Base-by-base conservation (phyloP, 2,329 filamentous ascomycete genomes). In the Atkinsonella texensis region DNA sequence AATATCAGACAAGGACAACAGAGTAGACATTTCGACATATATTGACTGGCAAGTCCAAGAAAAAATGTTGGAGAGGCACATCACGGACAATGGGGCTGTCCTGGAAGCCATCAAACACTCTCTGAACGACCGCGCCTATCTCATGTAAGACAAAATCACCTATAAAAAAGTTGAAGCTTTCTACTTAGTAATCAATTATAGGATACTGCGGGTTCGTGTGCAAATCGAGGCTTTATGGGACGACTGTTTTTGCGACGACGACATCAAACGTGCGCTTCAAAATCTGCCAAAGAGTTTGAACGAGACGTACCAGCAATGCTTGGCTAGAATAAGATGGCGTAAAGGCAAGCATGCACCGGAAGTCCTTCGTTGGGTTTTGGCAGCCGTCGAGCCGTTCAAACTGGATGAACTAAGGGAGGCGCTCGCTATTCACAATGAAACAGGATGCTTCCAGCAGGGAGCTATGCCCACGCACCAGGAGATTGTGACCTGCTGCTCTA, bases 211-310 rank as follows among this genome's bases (percentile, higher is more conserved):
- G 47, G 47, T 49, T 33, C 41, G n/a, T 15, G 42, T 49, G 47
- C 47, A 49, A 49, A 49, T 49, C 41, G 47, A 49, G 32, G 38
- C 47, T n/a, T 23, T 49, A 11, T 49, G 20, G 47, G 47, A 49
- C 5, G 47, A 41, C 18, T 49, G 47, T 32, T 35, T 38, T 17
- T 41, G 35, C 35, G 47, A 49, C 39, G 8, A 35, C 23, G 38
- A 49, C 23, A 49, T 49, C 28, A 20, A 32, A 41, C 15, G 10
- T 18, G 47, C 47, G 1, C 47, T 49, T 23, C 17, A 49, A 41
- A 49, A 49, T 18, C 47, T 49, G 3, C 47, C 38, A 1, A 49
- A 32, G 38, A 49, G 20, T 6, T 38, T 49, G 4, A 20, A 42
- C 38, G 47, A 49, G 47, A 49, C 47, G 11, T 49, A 49, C 47